Evolutionary conservation across 768 basidiomycete genomes (phyloP).

Genomic region (Rubroboletus pulcherrimus): DNA sequence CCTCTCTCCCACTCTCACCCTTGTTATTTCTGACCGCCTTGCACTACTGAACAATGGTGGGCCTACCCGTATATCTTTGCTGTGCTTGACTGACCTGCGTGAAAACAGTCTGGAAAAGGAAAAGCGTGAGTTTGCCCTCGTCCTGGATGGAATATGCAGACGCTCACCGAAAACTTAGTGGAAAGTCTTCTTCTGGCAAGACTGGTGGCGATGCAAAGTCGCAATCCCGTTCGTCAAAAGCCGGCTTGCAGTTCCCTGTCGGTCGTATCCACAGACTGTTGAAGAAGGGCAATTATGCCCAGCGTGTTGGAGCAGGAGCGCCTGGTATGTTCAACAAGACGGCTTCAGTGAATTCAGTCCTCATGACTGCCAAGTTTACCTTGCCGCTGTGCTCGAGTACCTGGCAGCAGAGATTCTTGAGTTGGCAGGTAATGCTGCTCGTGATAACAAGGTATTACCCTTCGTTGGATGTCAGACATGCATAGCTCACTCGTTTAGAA

Average conservation of each 20-base stretch:
- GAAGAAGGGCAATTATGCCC: constrained; percentile 70
- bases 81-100: constrained; percentile 7
- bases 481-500: constrained; percentile 34
- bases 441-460: constrained; percentile 56
- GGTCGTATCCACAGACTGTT: constrained; percentile 78
- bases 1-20: constrained; percentile 17
- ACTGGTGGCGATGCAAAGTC: constrained; percentile 52
- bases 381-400: constrained; percentile 85
- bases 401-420: constrained; percentile 85
- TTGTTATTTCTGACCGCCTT: constrained; percentile 10
- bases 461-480: neutral
- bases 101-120: constrained; percentile 51
- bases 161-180: constrained; percentile 27
- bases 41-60: constrained; percentile 32
- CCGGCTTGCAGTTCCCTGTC: constrained; percentile 72
- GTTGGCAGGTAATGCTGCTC: constrained; percentile 74
- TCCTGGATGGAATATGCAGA: neutral
- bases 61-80: neutral
- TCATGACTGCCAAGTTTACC: constrained; percentile 52
- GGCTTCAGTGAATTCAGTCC: neutral
- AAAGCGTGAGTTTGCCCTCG: constrained; percentile 39
- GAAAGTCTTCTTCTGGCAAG: constrained; percentile 46
- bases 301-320: constrained; percentile 66
- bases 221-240: constrained; percentile 64
- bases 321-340: constrained; percentile 43